phyloP scores from a whole-genome alignment of 176 grass and related monocot genomes.

The Elaeis guineensis region DNA sequence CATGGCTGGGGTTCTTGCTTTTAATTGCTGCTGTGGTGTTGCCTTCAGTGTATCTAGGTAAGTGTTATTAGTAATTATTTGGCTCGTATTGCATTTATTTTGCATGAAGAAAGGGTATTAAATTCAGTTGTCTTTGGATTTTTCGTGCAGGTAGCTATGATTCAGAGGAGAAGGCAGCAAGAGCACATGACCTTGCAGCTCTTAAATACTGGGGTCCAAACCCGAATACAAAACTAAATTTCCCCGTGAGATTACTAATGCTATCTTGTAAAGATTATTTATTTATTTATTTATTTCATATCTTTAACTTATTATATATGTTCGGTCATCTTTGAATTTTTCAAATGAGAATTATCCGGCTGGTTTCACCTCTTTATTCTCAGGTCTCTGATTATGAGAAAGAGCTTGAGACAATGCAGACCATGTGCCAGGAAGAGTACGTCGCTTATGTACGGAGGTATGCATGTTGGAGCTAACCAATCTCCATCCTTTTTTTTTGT shows the following conservation, averaged over 20 bases:
- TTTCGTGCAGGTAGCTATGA: slow-evolving; percentile 71
- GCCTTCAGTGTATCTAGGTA: slow-evolving; percentile 98
- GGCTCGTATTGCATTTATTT: neutral
- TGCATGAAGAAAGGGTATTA: neutral
- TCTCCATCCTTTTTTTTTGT: too few species aligned
- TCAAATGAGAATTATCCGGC: neutral
- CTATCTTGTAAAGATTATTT: neutral
- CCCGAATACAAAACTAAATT: slow-evolving; percentile 59
- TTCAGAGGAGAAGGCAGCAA: slow-evolving; percentile 83
- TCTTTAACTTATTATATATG: neutral
- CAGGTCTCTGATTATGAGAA: slow-evolving; percentile 68
- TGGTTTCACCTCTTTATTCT: neutral
- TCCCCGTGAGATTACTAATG: slow-evolving; percentile 30
- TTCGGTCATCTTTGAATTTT: neutral
- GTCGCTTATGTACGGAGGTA: slow-evolving; percentile 91
- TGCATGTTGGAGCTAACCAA: neutral
- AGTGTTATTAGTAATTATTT: neutral
- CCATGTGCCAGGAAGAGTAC: slow-evolving; percentile 73
- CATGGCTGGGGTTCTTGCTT: slow-evolving; percentile 25
- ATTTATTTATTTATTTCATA: neutral
- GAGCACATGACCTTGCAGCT: slow-evolving; percentile 85
- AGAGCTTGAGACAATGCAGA: slow-evolving; percentile 52
- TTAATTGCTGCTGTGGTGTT: slow-evolving; percentile 5
- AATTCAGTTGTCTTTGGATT: neutral
- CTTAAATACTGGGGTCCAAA: slow-evolving; percentile 76